phyloP scores from a whole-genome alignment of 441 rosid species.

The Manihot esculenta region DNA sequence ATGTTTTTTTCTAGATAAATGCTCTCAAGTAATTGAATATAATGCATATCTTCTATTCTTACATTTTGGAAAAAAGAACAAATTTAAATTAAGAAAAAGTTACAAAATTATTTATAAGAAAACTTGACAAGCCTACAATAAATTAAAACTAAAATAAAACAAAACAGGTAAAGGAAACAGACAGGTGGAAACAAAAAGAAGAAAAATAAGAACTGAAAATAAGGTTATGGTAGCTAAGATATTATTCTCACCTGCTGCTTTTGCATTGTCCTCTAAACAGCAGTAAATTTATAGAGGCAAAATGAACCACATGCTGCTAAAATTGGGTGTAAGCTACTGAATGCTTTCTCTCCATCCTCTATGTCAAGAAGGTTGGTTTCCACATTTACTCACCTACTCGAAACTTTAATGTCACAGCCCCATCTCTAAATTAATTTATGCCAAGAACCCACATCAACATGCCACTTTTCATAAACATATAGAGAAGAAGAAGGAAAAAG shows the following conservation, averaged over 20 bases:
- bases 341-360: neutral
- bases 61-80: no score
- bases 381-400: conserved; percentile 7
- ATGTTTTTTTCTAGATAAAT: no score
- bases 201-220: neutral
- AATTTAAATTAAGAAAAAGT: no score
- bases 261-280: neutral
- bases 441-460: neutral
- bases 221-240: neutral
- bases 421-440: neutral
- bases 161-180: no score
- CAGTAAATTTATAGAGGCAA: neutral
- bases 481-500: no score
- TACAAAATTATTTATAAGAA: no score
- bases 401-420: conserved; percentile 1
- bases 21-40: no score
- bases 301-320: neutral
- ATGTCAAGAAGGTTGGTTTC: neutral
- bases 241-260: neutral
- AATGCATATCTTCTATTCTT: no score
- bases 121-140: no score
- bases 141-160: no score
- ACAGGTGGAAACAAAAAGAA: neutral
- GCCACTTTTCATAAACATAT: neutral
- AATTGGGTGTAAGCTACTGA: neutral